Base-by-base conservation (phyloP, 495 filamentous ascomycete genomes). In the Immersiella caudata region DNA sequence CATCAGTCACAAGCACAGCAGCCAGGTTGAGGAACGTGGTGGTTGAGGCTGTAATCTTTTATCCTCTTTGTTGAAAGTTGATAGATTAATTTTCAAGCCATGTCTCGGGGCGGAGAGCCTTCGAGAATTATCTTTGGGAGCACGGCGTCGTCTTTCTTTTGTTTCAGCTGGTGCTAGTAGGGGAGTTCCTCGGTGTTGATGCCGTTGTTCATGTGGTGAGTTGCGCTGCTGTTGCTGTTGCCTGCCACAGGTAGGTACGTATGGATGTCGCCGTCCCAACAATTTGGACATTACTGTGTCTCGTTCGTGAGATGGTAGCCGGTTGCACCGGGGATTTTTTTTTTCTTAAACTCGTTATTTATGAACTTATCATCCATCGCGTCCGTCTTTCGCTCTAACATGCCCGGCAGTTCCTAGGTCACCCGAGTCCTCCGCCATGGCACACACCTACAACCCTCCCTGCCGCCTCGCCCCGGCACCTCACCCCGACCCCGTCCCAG, bases 381-480 rank as follows among this genome's bases (percentile, higher is more conserved):
- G 86, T 87, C 69, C 74, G 87, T 40, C 68, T 86, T 8, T 82
- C 82, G 0, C 72, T 87, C 6, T 87, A 22, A 84, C 67, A 68
- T 50, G 36, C 54, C 16, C 54, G 14, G 20, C 25, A 40, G 29
- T 5, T 21, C 2, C 12, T 16, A 35, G 22, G 49, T 26, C 20
- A 36, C 6, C 60, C 67, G 75, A 73, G 71, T 56, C 71, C 51
- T 66, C 66, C 40, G 54, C 62, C 27, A 1, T 67, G 35, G 57
- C 68, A 7, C 81, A 84, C 67, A 82, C 76, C 51, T 78, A 75
- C 60, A 77, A 75, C 36, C 66, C 75, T 0, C 68, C 73, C 61
- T 84, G 81, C 64, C 81, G 80, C 21, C 73, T 84, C 18, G 75
- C 77, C 16, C 79, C 81, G 5, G 68, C 80, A 36, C 67, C 70